A percentile compares a stretch with the other conserved stretches of the same genome.
phyloP scores from a whole-genome alignment of 2,329 filamentous ascomycete species.

The Epichloe festucae region DNA sequence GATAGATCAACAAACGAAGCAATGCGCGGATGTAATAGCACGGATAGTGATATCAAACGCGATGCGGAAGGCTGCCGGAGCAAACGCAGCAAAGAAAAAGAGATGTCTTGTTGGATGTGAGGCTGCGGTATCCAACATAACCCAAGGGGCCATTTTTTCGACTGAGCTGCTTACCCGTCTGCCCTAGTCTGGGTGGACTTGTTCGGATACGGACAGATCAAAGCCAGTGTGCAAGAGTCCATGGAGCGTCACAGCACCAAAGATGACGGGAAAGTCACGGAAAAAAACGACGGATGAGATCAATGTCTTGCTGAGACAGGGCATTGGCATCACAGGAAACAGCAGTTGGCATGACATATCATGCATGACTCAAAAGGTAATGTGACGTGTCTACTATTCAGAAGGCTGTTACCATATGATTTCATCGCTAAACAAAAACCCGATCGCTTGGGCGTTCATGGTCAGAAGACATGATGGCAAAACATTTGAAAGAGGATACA shows the following conservation, averaged over 20 bases:
- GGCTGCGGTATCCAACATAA: conserved; percentile 36
- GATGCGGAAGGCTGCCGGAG: no score
- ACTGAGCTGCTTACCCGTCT: conserved; percentile 45
- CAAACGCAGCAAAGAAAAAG: no score
- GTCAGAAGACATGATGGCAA: no score
- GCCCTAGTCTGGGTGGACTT: conserved; percentile 45
- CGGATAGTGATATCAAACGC: no score
- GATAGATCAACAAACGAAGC: no score
- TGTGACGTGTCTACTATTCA: no score
- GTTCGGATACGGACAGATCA: conserved; percentile 39
- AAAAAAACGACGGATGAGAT: conserved; percentile 46
- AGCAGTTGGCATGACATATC: neutral
- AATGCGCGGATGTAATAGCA: no score
- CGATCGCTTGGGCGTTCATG: no score
- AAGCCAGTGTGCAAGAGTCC: conserved; percentile 30
- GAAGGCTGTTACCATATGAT: no score
- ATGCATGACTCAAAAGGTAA: no score
- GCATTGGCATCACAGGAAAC: no score
- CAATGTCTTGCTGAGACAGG: conserved; percentile 41
- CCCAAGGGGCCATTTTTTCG: conserved; percentile 42
- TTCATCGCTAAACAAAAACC: no score
- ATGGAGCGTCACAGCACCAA: conserved; percentile 20
- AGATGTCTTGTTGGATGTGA: conserved; percentile 22
- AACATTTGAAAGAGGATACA: neutral
- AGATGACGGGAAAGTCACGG: conserved; percentile 28